Conservation (phyloP, 2,329 filamentous ascomycete species). For the Coniochaeta sp. region DNA sequence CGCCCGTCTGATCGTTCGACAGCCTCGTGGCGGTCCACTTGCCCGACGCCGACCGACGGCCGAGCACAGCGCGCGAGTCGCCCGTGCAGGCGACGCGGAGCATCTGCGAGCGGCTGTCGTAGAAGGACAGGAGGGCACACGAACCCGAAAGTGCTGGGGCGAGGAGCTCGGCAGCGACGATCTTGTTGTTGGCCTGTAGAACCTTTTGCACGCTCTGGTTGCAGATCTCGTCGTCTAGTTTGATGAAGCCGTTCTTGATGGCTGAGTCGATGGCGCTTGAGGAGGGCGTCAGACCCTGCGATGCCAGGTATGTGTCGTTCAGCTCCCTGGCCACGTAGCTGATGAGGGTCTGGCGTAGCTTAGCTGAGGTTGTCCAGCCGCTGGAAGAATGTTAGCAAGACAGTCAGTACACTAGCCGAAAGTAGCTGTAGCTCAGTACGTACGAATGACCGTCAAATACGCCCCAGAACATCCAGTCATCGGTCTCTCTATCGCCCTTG, state of each 20-base stretch:
- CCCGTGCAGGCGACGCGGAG: constrained; percentile 93
- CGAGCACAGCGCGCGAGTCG: constrained; percentile 90
- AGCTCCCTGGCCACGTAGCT: constrained; percentile 88
- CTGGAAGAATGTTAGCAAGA: constrained; percentile 32
- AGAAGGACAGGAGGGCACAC: constrained; percentile 92
- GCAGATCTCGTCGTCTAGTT: constrained; percentile 89
- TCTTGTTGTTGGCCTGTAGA: constrained; percentile 79
- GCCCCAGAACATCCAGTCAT: constrained; percentile 99
- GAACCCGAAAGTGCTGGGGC: constrained; percentile 95
- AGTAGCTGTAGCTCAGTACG: constrained; percentile 22
- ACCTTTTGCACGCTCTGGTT: constrained; percentile 90
- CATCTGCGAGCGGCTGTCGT: constrained; percentile 79
- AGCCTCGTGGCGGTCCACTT: constrained; percentile 91
- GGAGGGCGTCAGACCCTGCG: constrained; percentile 54
- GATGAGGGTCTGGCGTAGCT: constrained; percentile 86
- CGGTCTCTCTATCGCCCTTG: constrained; percentile 46
- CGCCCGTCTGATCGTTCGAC: constrained; percentile 89
- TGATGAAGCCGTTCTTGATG: constrained; percentile 86
- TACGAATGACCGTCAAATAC: constrained; percentile 97
- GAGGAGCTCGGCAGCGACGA: constrained; percentile 83
- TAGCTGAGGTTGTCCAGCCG: constrained; percentile 97
- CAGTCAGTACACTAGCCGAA: not conserved
- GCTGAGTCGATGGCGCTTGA: constrained; percentile 79
- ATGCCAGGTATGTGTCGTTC: constrained; percentile 82
- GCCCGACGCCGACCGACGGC: constrained; percentile 66